A percentile compares a stretch with the other conserved stretches of the same genome.
Evolutionary conservation across 176 grass and related monocot species (phyloP).

Genomic region (Saccharum officinarum): DNA sequence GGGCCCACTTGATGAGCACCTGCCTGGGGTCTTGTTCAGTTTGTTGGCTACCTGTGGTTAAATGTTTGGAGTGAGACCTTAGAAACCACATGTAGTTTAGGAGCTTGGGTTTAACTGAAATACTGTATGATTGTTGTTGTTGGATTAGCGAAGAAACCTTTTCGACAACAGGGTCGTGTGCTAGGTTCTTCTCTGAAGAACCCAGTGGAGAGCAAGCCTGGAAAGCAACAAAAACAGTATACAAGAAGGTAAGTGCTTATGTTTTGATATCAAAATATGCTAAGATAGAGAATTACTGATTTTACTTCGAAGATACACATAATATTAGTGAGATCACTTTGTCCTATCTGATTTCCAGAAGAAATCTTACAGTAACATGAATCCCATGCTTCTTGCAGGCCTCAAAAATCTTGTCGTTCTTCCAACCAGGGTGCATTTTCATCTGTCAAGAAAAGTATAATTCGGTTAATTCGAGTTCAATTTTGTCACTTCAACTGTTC

Average conservation of each 20-base stretch:
- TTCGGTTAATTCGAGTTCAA: background rate
- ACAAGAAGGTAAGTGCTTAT: background rate
- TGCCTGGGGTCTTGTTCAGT: conserved; percentile 70
- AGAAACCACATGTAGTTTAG: background rate
- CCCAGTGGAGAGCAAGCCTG: conserved; percentile 84
- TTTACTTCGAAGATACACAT: background rate
- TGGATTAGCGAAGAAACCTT: conserved; percentile 15
- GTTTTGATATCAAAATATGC: background rate
- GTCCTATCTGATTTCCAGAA: background rate
- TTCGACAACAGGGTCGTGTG: conserved; percentile 56
- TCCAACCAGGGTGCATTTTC: conserved; percentile 89
- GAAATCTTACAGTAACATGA: conserved; percentile 67
- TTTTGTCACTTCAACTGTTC: background rate
- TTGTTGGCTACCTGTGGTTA: conserved; percentile 60
- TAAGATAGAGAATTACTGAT: background rate
- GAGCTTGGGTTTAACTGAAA: background rate
- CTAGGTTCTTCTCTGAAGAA: conserved; percentile 59
- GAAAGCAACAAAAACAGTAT: conserved; percentile 7
- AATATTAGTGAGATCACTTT: background rate
- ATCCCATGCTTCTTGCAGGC: conserved; percentile 76
- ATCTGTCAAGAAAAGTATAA: conserved; percentile 43
- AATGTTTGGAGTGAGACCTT: background rate
- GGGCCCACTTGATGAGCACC: conserved; percentile 75
- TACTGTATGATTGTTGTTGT: background rate
- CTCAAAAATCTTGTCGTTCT: conserved; percentile 76